Base-by-base conservation (phyloP, 148 eudicot species). In the Silene uniflora region DNA sequence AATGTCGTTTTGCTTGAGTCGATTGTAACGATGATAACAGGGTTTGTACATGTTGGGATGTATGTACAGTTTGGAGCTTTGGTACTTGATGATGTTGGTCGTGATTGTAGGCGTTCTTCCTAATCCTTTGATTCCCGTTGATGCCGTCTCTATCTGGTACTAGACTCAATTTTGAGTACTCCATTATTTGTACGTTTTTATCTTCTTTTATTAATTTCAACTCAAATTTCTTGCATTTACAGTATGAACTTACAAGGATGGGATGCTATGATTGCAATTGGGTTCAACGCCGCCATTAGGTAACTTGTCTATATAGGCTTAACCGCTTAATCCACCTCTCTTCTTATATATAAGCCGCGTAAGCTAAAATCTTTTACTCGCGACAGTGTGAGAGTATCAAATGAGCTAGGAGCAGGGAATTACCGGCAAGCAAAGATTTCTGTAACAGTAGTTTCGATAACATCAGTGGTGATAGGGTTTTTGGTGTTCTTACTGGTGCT, bases 281-380 rank as follows among this genome's bases (percentile, higher is more conserved):
- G 97, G 55, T 91, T 91, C 76, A 91, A 88, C 83, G 97, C 97
- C 76, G 97, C 91, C 63, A 87, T 89, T 80, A 91, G 97, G 97
- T 91, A 71, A 84, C 44, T 74, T 11, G 12, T 58, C 46, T 46
- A 49, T 11, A 35, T 24, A 23, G 62, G 27, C 47, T 21, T 3
- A 11, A 18, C 49, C 42, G 27, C 47, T 21, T 3, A 11, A 18
- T 62, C 42, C 7, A 24, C 6, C 1, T 54, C 47, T 11, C 8
- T 27, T 59, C 21, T 61, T 14, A 32, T 60, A 29, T 9, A 73
- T 39, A 39, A 39, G 39, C 39, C 39, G 5, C 6, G 39, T 35
- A 35, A 3, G 44, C 44, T 39, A 39, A 39, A 39, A 39, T 68
- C 27, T 44, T 4, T 52, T 72, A 22, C 52, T 72, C 12, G 9